These are phyloP conservation scores for Tolypocladium tundrense DNA, from an alignment of 2,329 filamentous ascomycete species.

Conservation along the genomic window DNA sequence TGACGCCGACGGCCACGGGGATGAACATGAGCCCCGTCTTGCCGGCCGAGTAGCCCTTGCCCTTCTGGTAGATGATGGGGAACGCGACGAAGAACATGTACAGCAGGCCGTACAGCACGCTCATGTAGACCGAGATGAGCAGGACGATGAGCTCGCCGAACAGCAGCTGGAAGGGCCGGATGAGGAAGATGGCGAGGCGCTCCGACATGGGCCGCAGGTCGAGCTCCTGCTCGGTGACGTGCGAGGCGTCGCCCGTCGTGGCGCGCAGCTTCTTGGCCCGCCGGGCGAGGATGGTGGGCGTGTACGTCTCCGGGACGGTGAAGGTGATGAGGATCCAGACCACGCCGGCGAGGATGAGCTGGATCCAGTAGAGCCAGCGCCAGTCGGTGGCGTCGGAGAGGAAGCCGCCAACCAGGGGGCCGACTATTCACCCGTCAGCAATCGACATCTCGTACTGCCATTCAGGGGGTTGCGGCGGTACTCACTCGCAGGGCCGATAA, in stretches of 20 bases:
- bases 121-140: conserved; percentile 78
- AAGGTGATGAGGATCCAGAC: conserved; percentile 72
- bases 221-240: conserved; percentile 73
- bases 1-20: conserved; percentile 65
- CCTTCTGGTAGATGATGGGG: conserved; percentile 62
- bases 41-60: conserved; percentile 67
- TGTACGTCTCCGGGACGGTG: conserved; percentile 85
- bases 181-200: conserved; percentile 61
- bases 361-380: conserved; percentile 83
- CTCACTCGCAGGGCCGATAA: conserved; percentile 64
- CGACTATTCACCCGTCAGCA: conserved; percentile 29
- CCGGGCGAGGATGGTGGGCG: conserved; percentile 62
- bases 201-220: conserved; percentile 60
- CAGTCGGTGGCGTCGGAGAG: conserved; percentile 60
- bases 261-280: conserved; percentile 65
- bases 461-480: background rate
- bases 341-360: conserved; percentile 61
- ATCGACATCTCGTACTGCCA: no score
- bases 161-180: conserved; percentile 77
- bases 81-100: conserved; percentile 72
- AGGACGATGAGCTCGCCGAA: conserved; percentile 79
- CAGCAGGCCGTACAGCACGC: conserved; percentile 62
- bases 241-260: conserved; percentile 53
- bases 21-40: conserved; percentile 82
- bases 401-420: conserved; percentile 68